Evolutionary conservation across 352 stramenopile genomes (phyloP).

Genomic region (Globisporangium canariense): DNA sequence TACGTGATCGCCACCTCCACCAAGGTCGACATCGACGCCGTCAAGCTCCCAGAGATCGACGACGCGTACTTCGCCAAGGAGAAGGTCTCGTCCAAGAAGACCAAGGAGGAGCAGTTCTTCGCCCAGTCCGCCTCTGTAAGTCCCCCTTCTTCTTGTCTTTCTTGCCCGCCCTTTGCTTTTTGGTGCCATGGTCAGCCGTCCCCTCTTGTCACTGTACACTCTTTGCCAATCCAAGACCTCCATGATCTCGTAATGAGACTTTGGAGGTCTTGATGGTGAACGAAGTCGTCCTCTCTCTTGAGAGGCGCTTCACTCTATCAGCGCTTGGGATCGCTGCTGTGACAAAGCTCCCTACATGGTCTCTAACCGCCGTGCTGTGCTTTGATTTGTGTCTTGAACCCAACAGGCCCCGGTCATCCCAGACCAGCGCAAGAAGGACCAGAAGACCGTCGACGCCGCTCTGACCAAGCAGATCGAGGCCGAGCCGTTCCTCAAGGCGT

Average conservation of each 20-base stretch:
- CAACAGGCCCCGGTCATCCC: constrained; percentile 88
- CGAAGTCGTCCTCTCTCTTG: constrained; percentile 12
- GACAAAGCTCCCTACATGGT: constrained; percentile 77
- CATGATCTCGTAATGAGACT: constrained; percentile 23
- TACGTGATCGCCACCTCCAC: constrained; percentile 99
- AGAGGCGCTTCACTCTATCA: constrained; percentile 35
- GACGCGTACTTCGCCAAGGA: constrained; percentile 98
- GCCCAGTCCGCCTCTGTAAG: constrained; percentile 84
- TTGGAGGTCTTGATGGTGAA: constrained; percentile 10
- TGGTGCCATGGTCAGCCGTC: constrained; percentile 3
- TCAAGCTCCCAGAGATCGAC: constrained; percentile 92
- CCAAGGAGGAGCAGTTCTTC: constrained; percentile 98
- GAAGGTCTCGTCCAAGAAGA: constrained; percentile 86
- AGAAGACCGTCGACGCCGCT: constrained; percentile 96
- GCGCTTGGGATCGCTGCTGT: constrained; percentile 90
- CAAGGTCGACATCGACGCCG: constrained; percentile 93
- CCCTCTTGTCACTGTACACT: constrained; percentile 19
- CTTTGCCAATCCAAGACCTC: background rate
- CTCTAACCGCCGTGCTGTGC: constrained; percentile 31
- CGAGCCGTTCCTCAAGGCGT: constrained; percentile 95
- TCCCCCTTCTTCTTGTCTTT: constrained; percentile 15
- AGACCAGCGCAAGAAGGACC: constrained; percentile 98
- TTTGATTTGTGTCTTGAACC: constrained; percentile 1
- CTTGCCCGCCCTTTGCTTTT: background rate
- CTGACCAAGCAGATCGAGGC: constrained; percentile 85